Evolutionary conservation across 805 yeast species (phyloP).

Genomic region (Nakazawaea holstii): DNA sequence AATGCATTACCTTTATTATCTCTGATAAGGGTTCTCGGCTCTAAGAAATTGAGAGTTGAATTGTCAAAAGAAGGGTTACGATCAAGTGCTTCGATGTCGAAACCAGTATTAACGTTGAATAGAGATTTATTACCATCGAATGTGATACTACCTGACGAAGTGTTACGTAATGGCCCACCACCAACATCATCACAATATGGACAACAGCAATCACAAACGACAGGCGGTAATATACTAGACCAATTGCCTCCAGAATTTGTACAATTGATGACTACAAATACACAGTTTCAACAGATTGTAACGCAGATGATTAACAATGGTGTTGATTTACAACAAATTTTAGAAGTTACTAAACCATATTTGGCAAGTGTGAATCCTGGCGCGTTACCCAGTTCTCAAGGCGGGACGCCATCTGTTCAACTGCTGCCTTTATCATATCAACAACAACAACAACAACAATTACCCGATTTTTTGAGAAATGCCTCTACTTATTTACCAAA

Average conservation of each 20-base stretch:
- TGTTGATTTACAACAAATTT: conserved; percentile 28
- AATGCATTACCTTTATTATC: conserved; percentile 39
- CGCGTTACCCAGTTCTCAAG: background rate
- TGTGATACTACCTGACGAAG: conserved; percentile 52
- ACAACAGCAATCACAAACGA: background rate
- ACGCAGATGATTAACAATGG: conserved; percentile 30
- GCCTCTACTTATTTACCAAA: conserved; percentile 56
- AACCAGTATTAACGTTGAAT: conserved; percentile 37
- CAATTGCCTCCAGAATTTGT: conserved; percentile 15
- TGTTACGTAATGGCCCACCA: conserved; percentile 19
- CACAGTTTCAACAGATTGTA: conserved; percentile 28
- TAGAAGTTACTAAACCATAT: conserved; percentile 23
- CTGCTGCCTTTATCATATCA: background rate
- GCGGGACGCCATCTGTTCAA: conserved; percentile 4
- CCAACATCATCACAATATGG: conserved; percentile 9
- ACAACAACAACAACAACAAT: conserved; percentile 11
- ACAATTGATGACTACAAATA: conserved; percentile 23
- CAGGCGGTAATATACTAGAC: conserved; percentile 6
- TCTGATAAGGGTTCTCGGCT: conserved; percentile 38
- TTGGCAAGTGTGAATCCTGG: conserved; percentile 11
- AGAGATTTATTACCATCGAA: conserved; percentile 47
- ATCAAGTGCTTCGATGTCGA: conserved; percentile 21
- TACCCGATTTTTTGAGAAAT: conserved; percentile 41
- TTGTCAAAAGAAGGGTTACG: conserved; percentile 56
- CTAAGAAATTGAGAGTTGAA: conserved; percentile 50